Conservation (phyloP, 768 basidiomycete genomes). For the Termitomyces sp. region DNA sequence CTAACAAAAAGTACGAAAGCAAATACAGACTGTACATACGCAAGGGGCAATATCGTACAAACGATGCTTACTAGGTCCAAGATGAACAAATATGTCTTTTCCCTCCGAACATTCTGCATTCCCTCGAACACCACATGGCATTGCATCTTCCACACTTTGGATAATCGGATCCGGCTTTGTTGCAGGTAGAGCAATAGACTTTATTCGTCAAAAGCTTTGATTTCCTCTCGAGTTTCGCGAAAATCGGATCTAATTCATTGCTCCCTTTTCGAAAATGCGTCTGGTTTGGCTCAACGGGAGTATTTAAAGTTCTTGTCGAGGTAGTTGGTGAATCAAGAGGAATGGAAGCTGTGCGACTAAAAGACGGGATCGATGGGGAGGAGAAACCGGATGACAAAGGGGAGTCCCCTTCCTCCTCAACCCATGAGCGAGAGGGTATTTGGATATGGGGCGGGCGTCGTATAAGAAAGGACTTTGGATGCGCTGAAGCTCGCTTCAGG, state of each 20-base stretch:
- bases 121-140: conserved; percentile 63
- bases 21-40: neutral
- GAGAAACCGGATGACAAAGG: conserved; percentile 20
- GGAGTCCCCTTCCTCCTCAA: conserved; percentile 21
- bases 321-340: conserved; percentile 16
- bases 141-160: conserved; percentile 62
- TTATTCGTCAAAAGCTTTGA: conserved; percentile 48
- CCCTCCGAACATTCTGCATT: conserved; percentile 53
- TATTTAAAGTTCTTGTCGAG: conserved; percentile 20
- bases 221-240: conserved; percentile 48
- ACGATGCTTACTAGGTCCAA: neutral
- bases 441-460: conserved; percentile 5
- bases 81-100: conserved; percentile 48
- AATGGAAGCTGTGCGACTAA: conserved; percentile 39
- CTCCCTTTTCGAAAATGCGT: conserved; percentile 7
- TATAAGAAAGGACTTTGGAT: conserved; percentile 4
- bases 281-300: conserved; percentile 12
- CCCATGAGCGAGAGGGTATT: conserved; percentile 6
- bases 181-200: conserved; percentile 49
- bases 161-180: conserved; percentile 51
- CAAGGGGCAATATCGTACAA: neutral
- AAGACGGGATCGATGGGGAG: conserved; percentile 31
- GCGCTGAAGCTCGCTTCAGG: conserved; percentile 4
- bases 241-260: conserved; percentile 41
- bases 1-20: neutral